phyloP scores from a whole-genome alignment of 2,329 filamentous ascomycete species.

The Sporothrix variecibatus region DNA sequence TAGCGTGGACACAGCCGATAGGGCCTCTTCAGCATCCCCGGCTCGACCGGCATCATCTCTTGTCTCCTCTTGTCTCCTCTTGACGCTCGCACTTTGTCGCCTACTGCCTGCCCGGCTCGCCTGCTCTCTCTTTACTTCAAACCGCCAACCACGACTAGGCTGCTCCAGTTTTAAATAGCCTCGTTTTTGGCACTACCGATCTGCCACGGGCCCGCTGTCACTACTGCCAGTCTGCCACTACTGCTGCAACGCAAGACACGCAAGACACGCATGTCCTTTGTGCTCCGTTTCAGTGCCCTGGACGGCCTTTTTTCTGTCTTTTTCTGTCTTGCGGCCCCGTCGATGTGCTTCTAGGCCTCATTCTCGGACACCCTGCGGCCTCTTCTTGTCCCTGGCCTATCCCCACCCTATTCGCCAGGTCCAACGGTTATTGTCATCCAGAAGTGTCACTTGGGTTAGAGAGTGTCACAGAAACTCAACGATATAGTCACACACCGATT shows the following conservation, averaged over 20 bases:
- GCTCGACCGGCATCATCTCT: neutral
- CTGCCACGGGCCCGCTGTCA: neutral
- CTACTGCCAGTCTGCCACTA: neutral
- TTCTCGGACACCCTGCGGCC: neutral
- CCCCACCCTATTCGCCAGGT: neutral
- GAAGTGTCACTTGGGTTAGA: neutral
- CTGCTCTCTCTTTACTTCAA: neutral
- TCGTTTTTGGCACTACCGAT: slow-evolving; percentile 19
- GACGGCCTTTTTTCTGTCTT: neutral
- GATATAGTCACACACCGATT: neutral
- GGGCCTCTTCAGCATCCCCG: neutral
- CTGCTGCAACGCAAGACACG: slow-evolving; percentile 7
- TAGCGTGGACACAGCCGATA: neutral
- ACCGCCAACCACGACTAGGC: slow-evolving; percentile 17
- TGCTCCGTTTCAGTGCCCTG: neutral
- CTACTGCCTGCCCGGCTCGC: neutral
- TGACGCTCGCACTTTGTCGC: neutral
- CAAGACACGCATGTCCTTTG: slow-evolving; percentile 1
- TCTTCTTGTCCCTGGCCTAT: neutral
- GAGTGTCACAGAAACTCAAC: neutral
- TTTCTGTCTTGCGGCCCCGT: neutral
- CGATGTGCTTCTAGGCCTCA: neutral
- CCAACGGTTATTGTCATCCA: slow-evolving; percentile 4
- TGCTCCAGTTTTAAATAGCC: slow-evolving; percentile 23
- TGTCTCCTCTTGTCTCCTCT: neutral